These are phyloP conservation scores for Cercospora canescens DNA, from an alignment of 2,329 filamentous ascomycete species.

Conservation along the genomic window DNA sequence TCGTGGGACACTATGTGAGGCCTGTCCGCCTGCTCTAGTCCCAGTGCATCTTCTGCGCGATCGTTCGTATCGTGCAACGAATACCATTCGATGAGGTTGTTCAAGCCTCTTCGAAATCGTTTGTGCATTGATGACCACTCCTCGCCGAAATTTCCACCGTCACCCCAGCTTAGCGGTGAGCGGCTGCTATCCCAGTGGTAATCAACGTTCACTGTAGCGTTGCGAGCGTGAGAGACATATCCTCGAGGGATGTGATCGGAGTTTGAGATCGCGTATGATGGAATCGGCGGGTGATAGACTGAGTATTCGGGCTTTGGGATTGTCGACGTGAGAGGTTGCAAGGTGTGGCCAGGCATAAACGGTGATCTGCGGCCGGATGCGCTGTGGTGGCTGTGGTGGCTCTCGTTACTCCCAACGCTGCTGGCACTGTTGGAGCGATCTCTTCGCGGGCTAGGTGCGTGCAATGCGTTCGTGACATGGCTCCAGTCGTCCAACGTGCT, in stretches of 20 bases:
- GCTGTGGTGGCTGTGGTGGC: conserved; percentile 15
- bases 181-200: conserved; percentile 95
- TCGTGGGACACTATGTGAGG: conserved; percentile 41
- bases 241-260: conserved; percentile 82
- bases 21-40: conserved; percentile 35
- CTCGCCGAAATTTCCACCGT: conserved; percentile 84
- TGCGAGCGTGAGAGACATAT: conserved; percentile 85
- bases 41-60: conserved; percentile 36
- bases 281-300: conserved; percentile 72
- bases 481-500: conserved; percentile 33
- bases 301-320: conserved; percentile 34
- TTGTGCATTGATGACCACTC: conserved; percentile 97
- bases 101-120: conserved; percentile 77
- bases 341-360: conserved; percentile 26
- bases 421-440: conserved; percentile 52
- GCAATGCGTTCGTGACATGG: conserved; percentile 29
- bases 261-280: conserved; percentile 78
- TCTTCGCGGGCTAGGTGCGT: conserved; percentile 41
- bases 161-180: conserved; percentile 75
- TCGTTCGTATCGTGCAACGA: conserved; percentile 43
- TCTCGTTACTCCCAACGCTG: conserved; percentile 36
- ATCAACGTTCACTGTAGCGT: conserved; percentile 83
- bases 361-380: conserved; percentile 31
- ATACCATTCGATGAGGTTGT: conserved; percentile 84
- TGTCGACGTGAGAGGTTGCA: conserved; percentile 30